Evolutionary conservation across 2,329 filamentous ascomycete species (phyloP), one percentile per base, ranked within the genome.

Genomic region (Fusarium sp.): DNA sequence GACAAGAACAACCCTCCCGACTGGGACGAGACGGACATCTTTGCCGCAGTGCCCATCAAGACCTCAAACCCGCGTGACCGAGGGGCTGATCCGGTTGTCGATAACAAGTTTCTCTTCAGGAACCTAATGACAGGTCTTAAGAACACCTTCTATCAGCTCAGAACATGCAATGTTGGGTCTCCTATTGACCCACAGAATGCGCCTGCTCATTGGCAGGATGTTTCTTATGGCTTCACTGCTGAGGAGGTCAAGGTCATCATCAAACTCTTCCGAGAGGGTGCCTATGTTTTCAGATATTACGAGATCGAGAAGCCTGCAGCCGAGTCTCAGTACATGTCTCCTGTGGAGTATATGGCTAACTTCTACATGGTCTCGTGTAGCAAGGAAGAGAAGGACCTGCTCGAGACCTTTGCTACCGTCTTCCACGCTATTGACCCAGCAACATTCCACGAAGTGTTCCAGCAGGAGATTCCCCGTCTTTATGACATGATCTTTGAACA

Each of bases 401-500:
- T 99, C 8, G 97, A 99, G 85, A 97, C 95, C 3, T 99, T 99
- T 81, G 97, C 96, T 3, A 98, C 97, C 0, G 95, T 99, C 31
- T 99, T 99, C 81, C 97, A 99, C 81, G 97, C 96, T 83, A 97
- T 99, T 74, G 97, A 99, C 80, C 97, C 97, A 2, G 97, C 97
- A 13, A 98, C 96, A 0, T 99, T 99, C 81, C 95, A 99, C 79
- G 97, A 99, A 85, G 95, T 99, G 45, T 99, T 99, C 82, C 94
- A 98, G 81, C 94, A 95, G 70, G 97, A 98, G 85, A 98, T 99
- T 70, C 96, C 96, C 40, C 94, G 95, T 82, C 90, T 99, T 40
- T 98, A 99, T 82, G 93, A 98, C 73, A 96, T 98, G 89, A 98
- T 98, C 84, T 98, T 98, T 81, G 95, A 98, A 81, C 97, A 99